These are phyloP conservation scores for Dothideomycetes sp. DNA, from an alignment of 2,329 filamentous ascomycete species.

Conservation along the genomic window DNA sequence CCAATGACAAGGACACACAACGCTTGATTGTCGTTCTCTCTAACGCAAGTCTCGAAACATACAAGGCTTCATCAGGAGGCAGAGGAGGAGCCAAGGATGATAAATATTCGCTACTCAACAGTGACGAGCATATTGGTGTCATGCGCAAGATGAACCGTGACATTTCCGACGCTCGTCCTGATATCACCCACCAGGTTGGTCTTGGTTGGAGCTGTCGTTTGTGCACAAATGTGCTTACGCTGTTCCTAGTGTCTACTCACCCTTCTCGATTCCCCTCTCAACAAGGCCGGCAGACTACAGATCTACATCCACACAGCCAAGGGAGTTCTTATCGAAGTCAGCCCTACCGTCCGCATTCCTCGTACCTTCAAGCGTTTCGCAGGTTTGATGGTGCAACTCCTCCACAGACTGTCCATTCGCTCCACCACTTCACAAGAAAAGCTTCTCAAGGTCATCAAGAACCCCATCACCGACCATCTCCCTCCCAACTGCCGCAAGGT, in stretches of 20 bases:
- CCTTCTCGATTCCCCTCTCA: slow-evolving; percentile 93
- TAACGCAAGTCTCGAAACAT: slow-evolving; percentile 95
- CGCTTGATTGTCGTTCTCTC: slow-evolving; percentile 91
- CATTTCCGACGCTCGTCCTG: slow-evolving; percentile 92
- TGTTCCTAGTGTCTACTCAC: slow-evolving; percentile 77
- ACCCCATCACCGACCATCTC: slow-evolving; percentile 93
- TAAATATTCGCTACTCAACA: slow-evolving; percentile 96
- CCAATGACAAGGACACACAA: slow-evolving; percentile 81
- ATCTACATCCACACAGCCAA: slow-evolving; percentile 98
- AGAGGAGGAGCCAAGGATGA: slow-evolving; percentile 66
- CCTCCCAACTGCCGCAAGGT: slow-evolving; percentile 97
- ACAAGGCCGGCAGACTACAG: slow-evolving; percentile 94
- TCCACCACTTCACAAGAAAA: slow-evolving; percentile 97
- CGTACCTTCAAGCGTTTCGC: slow-evolving; percentile 98
- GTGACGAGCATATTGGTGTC: slow-evolving; percentile 96
- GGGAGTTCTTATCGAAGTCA: slow-evolving; percentile 94
- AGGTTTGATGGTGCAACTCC: slow-evolving; percentile 94
- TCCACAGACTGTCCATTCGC: slow-evolving; percentile 90
- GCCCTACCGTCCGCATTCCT: slow-evolving; percentile 93
- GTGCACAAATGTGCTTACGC: neutral
- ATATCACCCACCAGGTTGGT: slow-evolving; percentile 95
- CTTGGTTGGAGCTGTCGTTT: slow-evolving; percentile 6
- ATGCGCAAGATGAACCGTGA: slow-evolving; percentile 99
- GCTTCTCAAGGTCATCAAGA: slow-evolving; percentile 92
- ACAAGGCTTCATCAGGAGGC: slow-evolving; percentile 63